Evolutionary conservation across 192 early-diverging fungal species (phyloP).

Genomic region (Coemansia sp.): DNA sequence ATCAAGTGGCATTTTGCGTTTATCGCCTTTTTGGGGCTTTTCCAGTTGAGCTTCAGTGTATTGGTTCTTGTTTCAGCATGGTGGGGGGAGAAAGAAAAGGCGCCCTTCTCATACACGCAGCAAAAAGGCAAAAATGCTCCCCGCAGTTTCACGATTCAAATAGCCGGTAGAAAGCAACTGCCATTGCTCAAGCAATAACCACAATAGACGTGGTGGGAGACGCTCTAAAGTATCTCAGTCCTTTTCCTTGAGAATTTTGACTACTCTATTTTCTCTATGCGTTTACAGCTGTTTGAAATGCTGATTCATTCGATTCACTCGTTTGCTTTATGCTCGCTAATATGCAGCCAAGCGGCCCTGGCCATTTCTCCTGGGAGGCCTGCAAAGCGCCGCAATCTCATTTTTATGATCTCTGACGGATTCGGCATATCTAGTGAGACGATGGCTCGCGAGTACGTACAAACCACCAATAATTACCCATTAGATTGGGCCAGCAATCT

Average conservation of each 20-base stretch:
- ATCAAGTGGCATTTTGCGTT: not conserved
- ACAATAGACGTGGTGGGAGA: not conserved
- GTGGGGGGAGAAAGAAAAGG: not conserved
- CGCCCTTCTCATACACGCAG: not conserved
- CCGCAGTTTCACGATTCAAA: not conserved
- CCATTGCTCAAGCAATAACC: not conserved
- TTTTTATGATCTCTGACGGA: slow-evolving; percentile 64
- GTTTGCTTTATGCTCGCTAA: not conserved
- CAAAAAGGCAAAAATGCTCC: not conserved
- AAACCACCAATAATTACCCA: not conserved
- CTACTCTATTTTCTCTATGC: not conserved
- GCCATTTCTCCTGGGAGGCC: not conserved
- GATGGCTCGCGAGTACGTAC: slow-evolving; percentile 51
- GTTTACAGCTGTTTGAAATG: not conserved
- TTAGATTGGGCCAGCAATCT: slow-evolving; percentile 38
- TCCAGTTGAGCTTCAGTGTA: not conserved
- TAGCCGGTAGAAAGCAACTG: not conserved
- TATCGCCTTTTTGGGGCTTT: not conserved
- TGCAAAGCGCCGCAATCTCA: slow-evolving; percentile 44
- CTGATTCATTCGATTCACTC: not conserved
- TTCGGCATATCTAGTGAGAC: slow-evolving; percentile 61
- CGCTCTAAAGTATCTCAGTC: not conserved
- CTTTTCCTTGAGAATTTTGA: not conserved
- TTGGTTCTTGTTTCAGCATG: not conserved
- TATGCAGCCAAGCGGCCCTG: not conserved